Evolutionary conservation across 768 basidiomycete genomes (phyloP), one percentile per base, ranked within the genome.

Genomic region (Kwoniella botswanensis): DNA sequence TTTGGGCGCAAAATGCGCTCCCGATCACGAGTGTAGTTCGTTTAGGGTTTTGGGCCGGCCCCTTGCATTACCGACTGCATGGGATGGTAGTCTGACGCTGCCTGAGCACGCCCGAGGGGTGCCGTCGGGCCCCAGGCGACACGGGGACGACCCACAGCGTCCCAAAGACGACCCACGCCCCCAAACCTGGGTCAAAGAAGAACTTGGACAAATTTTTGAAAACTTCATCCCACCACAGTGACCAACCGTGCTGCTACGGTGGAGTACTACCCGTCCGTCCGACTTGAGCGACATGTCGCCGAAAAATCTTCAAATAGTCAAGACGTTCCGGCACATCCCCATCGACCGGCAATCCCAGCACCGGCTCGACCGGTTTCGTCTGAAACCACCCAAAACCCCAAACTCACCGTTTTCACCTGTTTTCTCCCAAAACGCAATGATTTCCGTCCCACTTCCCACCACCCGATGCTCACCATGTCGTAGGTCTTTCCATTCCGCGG

Each of bases 111-210:
- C 13, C 13, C 18, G 21, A 15, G 56, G 21, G 1, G 6, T 50
- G 46, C n/a, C 10, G 12, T 18, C 24, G 18, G 29, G 24, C 13
- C 56, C 11, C 26, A 12, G 56, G 13, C 22, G 9, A 3, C 12
- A 2, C 46, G 3, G n/a, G 21, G 18, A 62, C 24, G 22, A n/a
- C 35, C 61, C 41, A 54, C 24, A 4, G 56, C 87, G 87, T 89
- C 89, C 76, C 86, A 87, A 88, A 50, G 46, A 50, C 12, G 12
- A 50, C 18, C 18, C 86, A 87, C 84, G 84, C 88, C 88, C 88
- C 88, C 88, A 86, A 89, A 89, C 86, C 89, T 90, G 87, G 89
- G 89, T 84, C 88, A 87, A 89, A 89, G 88, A 89, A 89, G 89
- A 89, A 89, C 87, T 89, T 88, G 87, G 87, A 87, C 86, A 60